These are phyloP conservation scores for Botrytis deweyae DNA, from an alignment of 2,329 filamentous ascomycete species.

Conservation along the genomic window DNA sequence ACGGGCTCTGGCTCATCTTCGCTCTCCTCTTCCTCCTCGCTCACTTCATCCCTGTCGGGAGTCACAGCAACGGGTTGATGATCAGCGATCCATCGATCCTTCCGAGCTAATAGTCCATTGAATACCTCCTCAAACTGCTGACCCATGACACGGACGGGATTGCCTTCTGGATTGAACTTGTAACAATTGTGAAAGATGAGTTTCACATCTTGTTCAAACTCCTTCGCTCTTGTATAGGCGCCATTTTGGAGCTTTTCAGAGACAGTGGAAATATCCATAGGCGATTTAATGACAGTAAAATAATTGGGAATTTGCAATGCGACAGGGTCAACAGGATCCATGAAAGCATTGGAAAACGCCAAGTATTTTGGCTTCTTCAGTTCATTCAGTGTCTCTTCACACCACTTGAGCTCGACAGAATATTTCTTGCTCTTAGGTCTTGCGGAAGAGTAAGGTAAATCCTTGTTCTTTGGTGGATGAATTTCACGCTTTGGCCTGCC, in stretches of 20 bases:
- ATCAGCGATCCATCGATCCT: conserved; percentile 76
- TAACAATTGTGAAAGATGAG: conserved; percentile 88
- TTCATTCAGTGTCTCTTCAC: conserved; percentile 76
- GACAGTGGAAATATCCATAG: conserved; percentile 92
- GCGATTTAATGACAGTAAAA: conserved; percentile 90
- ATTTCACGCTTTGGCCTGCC: conserved; percentile 89
- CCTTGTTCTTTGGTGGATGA: conserved; percentile 84
- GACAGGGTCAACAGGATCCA: conserved; percentile 85
- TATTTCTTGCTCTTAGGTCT: conserved; percentile 90
- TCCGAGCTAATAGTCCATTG: conserved; percentile 71
- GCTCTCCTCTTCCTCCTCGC: conserved; percentile 59
- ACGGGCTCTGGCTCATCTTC: conserved; percentile 46
- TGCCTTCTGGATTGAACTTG: conserved; percentile 82
- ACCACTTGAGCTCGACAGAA: conserved; percentile 86
- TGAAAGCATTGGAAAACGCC: conserved; percentile 69
- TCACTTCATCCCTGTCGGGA: conserved; percentile 62
- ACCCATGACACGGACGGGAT: conserved; percentile 71
- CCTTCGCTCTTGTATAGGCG: conserved; percentile 77
- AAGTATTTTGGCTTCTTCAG: conserved; percentile 72
- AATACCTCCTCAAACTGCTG: conserved; percentile 74
- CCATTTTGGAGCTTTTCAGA: conserved; percentile 72
- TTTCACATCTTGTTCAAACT: conserved; percentile 80
- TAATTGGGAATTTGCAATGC: conserved; percentile 92
- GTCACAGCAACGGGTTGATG: conserved; percentile 66
- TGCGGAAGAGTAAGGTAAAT: conserved; percentile 80